Base-by-base conservation (phyloP, 2,329 filamentous ascomycete species). In the Nannizziopsis arthrosporioides region DNA sequence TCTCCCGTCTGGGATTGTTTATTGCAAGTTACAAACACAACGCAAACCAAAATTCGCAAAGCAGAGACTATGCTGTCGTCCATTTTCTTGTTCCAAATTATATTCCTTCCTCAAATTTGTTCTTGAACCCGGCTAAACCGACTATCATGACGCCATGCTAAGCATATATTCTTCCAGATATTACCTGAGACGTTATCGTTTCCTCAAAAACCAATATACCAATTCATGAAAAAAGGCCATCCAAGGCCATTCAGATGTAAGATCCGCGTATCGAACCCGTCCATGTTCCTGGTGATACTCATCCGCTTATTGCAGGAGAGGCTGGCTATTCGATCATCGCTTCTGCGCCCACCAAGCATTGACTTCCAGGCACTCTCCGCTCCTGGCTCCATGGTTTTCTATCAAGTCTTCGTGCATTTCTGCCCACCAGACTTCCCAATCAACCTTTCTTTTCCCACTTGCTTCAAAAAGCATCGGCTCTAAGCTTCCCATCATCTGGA, bases 391-490 rank as follows among this genome's bases (percentile, higher is more conserved):
- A 47, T 80, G 81, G 52, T 90, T 82, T 62, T 83, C 80, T 60
- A 94, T 75, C 59, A 95, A 67, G 64, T 92, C 84, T 41, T 78
- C 77, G 75, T 87, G 90, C 83, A 94, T 85, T 65, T 82, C 85
- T 36, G 82, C 80, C 68, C 85, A 80, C 89, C 89, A 95, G 37
- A 80, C 73, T 63, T 93, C 85, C 88, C 88, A 95, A 68, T 95
- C 89, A 56, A 94, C 87, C 60, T 85, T 80, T 58, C 83, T 86
- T 72, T 94, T 94, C 11, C 83, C 84, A 59, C 84, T 93, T 40
- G 80, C 79, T 58, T 94, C 84, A 57, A 84, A 78, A 56, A 95
- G 69, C 50, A 92, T 68, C 4, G 86, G 85, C 65, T 95, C 89
- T 58, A 95, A 70, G 53, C 82, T 83, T 62, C 92, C 85, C 47